Conservation (phyloP, 2,329 filamentous ascomycete genomes). For the Exserohilum turcica region DNA sequence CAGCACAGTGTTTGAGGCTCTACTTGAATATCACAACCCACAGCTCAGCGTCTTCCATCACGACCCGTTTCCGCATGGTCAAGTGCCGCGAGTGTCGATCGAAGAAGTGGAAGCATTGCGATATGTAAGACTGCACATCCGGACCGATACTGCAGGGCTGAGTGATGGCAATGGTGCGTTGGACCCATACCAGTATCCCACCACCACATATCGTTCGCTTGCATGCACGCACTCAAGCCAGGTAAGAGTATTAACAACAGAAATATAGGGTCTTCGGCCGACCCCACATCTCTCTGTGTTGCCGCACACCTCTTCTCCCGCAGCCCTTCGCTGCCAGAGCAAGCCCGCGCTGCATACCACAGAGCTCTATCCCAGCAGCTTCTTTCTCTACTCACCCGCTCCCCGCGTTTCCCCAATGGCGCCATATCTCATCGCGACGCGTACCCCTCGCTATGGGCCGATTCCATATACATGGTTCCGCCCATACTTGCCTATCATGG, state of each 20-base stretch:
- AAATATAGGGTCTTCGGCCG: constrained; percentile 41
- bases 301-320: constrained; percentile 53
- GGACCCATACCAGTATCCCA: neutral
- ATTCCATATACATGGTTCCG: constrained; percentile 58
- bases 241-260: constrained; percentile 3
- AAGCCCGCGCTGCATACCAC: constrained; percentile 26
- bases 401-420: constrained; percentile 52
- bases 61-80: constrained; percentile 42
- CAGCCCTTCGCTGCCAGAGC: constrained; percentile 36
- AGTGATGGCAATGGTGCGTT: constrained; percentile 43
- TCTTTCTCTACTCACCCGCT: constrained; percentile 47
- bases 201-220: neutral
- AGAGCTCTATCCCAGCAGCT: constrained; percentile 47
- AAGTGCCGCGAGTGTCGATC: constrained; percentile 28
- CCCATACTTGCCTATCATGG: constrained; percentile 57
- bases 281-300: constrained; percentile 55
- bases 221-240: neutral
- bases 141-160: constrained; percentile 33
- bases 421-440: constrained; percentile 56
- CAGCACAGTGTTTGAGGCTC: constrained; percentile 49
- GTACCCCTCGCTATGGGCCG: constrained; percentile 55
- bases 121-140: constrained; percentile 46
- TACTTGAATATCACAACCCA: constrained; percentile 48
- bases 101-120: constrained; percentile 36
- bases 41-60: constrained; percentile 47